phyloP scores from a whole-genome alignment of 352 stramenopile species.

The Globisporangium carolinianum region DNA sequence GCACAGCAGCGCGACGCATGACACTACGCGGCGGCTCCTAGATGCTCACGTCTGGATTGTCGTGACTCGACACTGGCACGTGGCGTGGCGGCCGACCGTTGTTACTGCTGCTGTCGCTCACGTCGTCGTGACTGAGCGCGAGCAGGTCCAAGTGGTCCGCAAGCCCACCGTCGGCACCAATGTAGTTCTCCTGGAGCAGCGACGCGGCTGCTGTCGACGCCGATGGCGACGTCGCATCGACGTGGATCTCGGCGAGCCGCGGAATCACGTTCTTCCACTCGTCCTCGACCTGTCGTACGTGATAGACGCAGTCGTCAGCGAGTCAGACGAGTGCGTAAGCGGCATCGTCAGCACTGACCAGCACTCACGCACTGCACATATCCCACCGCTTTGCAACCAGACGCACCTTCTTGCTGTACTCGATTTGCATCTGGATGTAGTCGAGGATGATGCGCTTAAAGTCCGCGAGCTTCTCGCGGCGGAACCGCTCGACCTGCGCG shows the following conservation, averaged over 20 bases:
- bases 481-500: constrained; percentile 91
- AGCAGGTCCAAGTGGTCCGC: constrained; percentile 45
- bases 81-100: constrained; percentile 5
- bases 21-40: constrained; percentile 8
- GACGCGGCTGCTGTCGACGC: constrained; percentile 33
- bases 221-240: constrained; percentile 39
- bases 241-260: constrained; percentile 62
- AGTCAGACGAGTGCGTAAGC: neutral
- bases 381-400: neutral
- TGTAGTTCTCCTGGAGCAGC: constrained; percentile 74
- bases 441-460: constrained; percentile 95
- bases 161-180: constrained; percentile 42
- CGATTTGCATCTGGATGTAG: constrained; percentile 96
- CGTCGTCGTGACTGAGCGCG: constrained; percentile 29
- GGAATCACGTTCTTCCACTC: constrained; percentile 79
- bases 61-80: neutral
- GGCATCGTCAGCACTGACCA: neutral
- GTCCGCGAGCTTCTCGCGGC: constrained; percentile 91
- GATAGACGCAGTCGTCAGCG: neutral
- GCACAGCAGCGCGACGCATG: no score
- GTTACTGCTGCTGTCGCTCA: constrained; percentile 6
- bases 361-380: neutral
- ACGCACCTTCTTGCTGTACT: constrained; percentile 91
- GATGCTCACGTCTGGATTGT: constrained; percentile 32
- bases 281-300: constrained; percentile 39